Evolutionary conservation across 805 yeast genomes (phyloP).

Genomic region (Yarrowia bubula): DNA sequence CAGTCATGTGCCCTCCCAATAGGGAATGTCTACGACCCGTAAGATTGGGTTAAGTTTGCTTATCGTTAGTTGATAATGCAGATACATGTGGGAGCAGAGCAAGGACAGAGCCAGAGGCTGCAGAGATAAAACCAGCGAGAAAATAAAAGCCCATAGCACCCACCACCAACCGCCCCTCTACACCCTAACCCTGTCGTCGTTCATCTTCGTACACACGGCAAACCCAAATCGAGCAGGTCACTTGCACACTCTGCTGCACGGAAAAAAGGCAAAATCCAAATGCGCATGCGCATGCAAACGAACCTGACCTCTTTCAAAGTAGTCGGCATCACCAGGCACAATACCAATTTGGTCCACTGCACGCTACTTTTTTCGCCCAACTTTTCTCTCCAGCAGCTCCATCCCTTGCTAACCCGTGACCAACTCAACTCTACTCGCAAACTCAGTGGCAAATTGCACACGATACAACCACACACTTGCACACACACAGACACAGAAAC

Average conservation of each 20-base stretch:
- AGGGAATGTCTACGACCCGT: neutral
- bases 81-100: neutral
- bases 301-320: neutral
- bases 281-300: constrained; percentile 16
- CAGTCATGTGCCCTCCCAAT: constrained; percentile 12
- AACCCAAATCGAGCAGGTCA: constrained; percentile 8
- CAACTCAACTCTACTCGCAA: neutral
- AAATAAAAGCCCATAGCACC: neutral
- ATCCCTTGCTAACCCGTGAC: neutral
- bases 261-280: neutral
- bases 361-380: neutral
- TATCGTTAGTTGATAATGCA: constrained; percentile 23
- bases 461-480: neutral
- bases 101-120: too few species aligned
- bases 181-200: neutral
- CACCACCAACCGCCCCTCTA: too few species aligned
- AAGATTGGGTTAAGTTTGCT: constrained; percentile 25
- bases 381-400: neutral
- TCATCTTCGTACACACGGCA: neutral
- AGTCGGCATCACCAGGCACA: neutral
- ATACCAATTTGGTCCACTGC: neutral
- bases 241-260: neutral
- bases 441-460: constrained; percentile 24
- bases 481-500: neutral
- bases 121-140: neutral